Conservation (phyloP, 75 land plant species). For the Pinus tabuliformis region DNA sequence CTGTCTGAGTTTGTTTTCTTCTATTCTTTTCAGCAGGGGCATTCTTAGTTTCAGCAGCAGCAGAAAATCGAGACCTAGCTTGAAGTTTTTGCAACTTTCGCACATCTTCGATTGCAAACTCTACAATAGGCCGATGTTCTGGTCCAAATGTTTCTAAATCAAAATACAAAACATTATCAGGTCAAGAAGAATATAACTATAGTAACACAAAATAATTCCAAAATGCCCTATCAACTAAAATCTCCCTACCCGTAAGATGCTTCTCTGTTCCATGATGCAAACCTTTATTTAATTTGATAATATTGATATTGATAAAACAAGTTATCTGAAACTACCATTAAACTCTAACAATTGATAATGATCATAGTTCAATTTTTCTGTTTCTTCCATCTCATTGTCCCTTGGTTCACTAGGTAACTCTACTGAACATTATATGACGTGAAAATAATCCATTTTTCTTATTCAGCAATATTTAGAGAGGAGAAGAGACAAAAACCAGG, state of each 20-base stretch:
- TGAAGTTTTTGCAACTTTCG: constrained; percentile 46
- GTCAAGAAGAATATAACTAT: not conserved
- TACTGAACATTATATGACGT: not conserved
- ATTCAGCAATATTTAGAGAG: not conserved
- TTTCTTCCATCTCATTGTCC: no score
- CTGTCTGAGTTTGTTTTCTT: not conserved
- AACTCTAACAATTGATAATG: not conserved
- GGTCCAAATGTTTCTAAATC: constrained; percentile 83
- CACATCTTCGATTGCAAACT: constrained; percentile 89
- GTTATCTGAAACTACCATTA: not conserved
- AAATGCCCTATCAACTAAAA: not conserved
- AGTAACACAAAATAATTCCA: not conserved
- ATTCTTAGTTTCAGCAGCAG: not conserved
- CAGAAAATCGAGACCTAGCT: not conserved
- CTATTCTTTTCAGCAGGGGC: not conserved
- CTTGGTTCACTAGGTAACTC: not conserved
- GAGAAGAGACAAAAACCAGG: constrained; percentile 61
- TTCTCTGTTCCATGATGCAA: not conserved
- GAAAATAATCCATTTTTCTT: not conserved
- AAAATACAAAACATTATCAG: not conserved
- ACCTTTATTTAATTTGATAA: no score
- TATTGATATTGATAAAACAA: not conserved
- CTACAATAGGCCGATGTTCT: constrained; percentile 90
- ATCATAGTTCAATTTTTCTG: no score
- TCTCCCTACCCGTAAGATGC: not conserved